These are phyloP conservation scores for Coniochaeta hoffmannii DNA, from an alignment of 2,329 filamentous ascomycete species.

Conservation along the genomic window DNA sequence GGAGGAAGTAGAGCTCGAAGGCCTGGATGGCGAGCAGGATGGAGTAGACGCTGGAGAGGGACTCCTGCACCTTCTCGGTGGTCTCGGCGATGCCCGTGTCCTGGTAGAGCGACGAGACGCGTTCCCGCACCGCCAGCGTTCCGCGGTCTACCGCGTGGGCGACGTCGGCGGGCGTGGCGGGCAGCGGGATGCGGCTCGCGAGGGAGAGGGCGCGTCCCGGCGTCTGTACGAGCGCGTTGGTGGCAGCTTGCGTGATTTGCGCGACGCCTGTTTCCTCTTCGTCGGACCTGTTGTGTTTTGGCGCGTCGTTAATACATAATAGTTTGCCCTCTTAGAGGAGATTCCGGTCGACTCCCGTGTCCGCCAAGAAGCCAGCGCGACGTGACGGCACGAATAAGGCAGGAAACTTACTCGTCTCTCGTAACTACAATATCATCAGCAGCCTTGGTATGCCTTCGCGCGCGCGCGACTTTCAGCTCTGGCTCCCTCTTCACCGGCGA, in stretches of 20 bases:
- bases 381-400: background rate
- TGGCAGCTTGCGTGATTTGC: slow-evolving; percentile 13
- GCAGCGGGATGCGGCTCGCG: slow-evolving; percentile 60
- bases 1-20: slow-evolving; percentile 65
- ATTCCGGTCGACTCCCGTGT: no score
- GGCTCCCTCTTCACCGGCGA: slow-evolving; percentile 56
- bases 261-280: background rate
- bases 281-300: background rate
- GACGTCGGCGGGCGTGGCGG: slow-evolving; percentile 72
- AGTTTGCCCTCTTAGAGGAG: no score
- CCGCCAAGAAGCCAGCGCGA: background rate
- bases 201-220: slow-evolving; percentile 45
- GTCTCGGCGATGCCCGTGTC: slow-evolving; percentile 59
- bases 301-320: background rate
- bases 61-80: slow-evolving; percentile 59
- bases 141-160: slow-evolving; percentile 69
- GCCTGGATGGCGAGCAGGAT: slow-evolving; percentile 61
- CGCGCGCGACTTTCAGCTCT: slow-evolving; percentile 36
- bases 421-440: slow-evolving; percentile 31
- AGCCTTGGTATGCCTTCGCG: slow-evolving; percentile 35
- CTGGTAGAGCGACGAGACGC: slow-evolving; percentile 56
- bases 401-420: slow-evolving; percentile 33
- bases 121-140: slow-evolving; percentile 57
- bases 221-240: slow-evolving; percentile 40
- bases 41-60: slow-evolving; percentile 63